Conservation (phyloP, 2,329 filamentous ascomycete species). For the Colletotrichum noveboracense region DNA sequence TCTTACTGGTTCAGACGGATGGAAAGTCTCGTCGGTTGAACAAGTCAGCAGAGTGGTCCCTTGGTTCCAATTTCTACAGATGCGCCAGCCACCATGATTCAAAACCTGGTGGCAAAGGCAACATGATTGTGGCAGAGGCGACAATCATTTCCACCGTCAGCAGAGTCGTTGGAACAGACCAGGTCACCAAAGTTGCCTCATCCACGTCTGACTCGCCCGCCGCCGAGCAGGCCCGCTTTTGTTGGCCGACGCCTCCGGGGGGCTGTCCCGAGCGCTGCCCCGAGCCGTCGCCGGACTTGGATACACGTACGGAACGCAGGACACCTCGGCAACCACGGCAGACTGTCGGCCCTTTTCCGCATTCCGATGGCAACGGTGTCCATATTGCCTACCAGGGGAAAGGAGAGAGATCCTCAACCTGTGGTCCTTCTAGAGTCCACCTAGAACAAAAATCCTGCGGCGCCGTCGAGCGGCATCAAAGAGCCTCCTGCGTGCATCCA, state of each 20-base stretch:
- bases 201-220: background rate
- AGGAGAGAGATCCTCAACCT: background rate
- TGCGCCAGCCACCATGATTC: constrained; percentile 1
- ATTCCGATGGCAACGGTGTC: background rate
- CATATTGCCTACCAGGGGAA: background rate
- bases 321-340: background rate
- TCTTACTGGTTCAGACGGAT: background rate
- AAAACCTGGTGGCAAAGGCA: background rate
- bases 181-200: background rate
- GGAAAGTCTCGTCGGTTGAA: background rate
- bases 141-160: background rate
- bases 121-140: background rate
- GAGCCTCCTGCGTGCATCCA: background rate
- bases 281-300: constrained; percentile 11
- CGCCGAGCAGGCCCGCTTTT: background rate
- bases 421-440: constrained; percentile 6
- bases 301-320: background rate
- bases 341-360: constrained; percentile 15
- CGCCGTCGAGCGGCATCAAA: background rate
- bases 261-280: background rate
- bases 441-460: background rate
- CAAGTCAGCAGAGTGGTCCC: background rate
- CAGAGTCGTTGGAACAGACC: background rate
- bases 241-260: constrained; percentile 11
- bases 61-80: background rate